Evolutionary conservation across 129 eudicot species (phyloP).

Genomic region (Artemisia argyi): DNA sequence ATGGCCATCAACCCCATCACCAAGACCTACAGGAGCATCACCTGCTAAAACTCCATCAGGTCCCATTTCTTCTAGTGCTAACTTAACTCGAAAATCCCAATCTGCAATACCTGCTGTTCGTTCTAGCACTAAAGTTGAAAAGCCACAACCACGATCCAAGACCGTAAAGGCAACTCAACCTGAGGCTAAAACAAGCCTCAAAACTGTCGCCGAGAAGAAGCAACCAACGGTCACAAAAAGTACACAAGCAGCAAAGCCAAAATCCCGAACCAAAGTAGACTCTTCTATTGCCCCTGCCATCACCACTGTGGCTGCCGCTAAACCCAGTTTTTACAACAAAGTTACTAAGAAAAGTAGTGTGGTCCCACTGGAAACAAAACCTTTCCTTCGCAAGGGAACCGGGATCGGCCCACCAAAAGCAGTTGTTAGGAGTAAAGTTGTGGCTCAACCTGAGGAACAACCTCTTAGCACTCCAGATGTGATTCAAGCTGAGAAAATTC

Average conservation of each 20-base stretch:
- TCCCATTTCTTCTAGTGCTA: slow-evolving; percentile 40
- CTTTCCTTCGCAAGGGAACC: slow-evolving; percentile 80
- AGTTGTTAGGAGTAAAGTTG: slow-evolving; percentile 49
- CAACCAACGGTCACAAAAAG: slow-evolving; percentile 42
- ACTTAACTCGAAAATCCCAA: slow-evolving; percentile 58
- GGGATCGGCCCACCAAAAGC: slow-evolving; percentile 50
- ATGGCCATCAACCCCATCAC: slow-evolving; percentile 83
- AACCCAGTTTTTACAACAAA: slow-evolving; percentile 75
- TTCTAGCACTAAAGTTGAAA: slow-evolving; percentile 63
- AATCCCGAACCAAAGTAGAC: slow-evolving; percentile 37
- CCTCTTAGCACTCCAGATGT: slow-evolving; percentile 36
- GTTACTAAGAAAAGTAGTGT: slow-evolving; percentile 90
- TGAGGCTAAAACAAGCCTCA: slow-evolving; percentile 49
- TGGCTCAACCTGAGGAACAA: slow-evolving; percentile 49
- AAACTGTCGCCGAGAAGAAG: slow-evolving; percentile 49
- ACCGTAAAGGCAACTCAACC: slow-evolving; percentile 43
- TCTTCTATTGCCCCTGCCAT: slow-evolving; percentile 36
- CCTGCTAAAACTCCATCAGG: slow-evolving; percentile 58
- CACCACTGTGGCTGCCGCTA: slow-evolving; percentile 33
- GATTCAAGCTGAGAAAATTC: slow-evolving; percentile 35
- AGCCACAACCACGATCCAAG: slow-evolving; percentile 42
- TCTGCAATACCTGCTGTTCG: slow-evolving; percentile 52
- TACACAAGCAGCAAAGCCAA: slow-evolving; percentile 45
- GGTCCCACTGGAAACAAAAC: slow-evolving; percentile 92
- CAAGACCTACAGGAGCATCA: slow-evolving; percentile 48